Conservation (phyloP, 148 eudicot genomes). For the Silene latifolia region DNA sequence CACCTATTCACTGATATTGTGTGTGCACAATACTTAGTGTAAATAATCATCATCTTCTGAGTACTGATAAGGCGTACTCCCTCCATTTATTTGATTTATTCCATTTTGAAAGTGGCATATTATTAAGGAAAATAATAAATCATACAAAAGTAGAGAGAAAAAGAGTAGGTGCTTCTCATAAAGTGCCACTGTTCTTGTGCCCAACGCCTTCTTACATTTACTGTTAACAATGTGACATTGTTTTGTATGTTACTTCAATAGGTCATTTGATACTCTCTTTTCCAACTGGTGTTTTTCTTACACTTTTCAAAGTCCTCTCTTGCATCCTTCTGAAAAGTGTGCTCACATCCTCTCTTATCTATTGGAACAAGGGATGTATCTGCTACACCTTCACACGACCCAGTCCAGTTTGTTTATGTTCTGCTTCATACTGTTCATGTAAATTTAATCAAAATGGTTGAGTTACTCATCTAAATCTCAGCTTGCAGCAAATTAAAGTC, state of each 20-base stretch:
- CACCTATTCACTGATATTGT: no score
- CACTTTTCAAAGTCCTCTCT: neutral
- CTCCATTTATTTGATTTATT: no score
- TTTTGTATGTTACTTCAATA: neutral
- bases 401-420: neutral
- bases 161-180: no score
- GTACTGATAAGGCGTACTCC: no score
- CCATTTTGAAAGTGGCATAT: no score
- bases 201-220: no score
- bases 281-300: neutral
- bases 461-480: constrained; percentile 24
- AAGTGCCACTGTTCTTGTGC: no score
- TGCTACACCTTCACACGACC: neutral
- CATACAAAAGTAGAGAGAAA: no score
- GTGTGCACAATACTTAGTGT: no score
- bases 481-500: constrained; percentile 84
- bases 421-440: neutral
- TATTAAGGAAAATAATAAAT: no score
- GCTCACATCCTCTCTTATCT: neutral
- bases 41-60: no score
- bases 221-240: no score
- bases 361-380: neutral
- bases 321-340: neutral
- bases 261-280: neutral
- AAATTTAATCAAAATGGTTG: neutral